These are phyloP conservation scores for Stachybotrys chlorohalonatus DNA, from an alignment of 2,329 filamentous ascomycete species.

Conservation along the genomic window DNA sequence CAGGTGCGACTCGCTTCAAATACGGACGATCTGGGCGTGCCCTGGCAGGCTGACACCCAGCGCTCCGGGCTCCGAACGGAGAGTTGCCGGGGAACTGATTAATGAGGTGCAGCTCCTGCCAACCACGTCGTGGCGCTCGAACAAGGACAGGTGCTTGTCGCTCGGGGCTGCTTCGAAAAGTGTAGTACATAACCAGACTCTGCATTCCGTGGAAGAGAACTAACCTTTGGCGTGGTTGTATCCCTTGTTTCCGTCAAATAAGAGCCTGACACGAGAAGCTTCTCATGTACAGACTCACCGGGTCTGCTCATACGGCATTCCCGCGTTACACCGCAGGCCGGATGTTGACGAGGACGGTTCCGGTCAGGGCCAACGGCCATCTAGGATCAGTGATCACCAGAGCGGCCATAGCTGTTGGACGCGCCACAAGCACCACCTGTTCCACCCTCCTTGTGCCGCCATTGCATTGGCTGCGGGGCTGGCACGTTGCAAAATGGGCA, in stretches of 20 bases:
- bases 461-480: not conserved
- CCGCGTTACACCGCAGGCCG: not conserved
- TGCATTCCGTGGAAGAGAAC: not conserved
- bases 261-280: not conserved
- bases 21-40: not conserved
- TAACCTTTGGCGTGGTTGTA: not conserved
- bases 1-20: not conserved
- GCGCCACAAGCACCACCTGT: too few relatives aligned
- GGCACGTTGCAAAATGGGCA: not conserved
- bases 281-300: too few relatives aligned
- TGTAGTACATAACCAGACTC: too few relatives aligned
- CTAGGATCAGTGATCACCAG: too few relatives aligned
- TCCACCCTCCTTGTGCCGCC: too few relatives aligned
- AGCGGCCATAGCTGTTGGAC: too few relatives aligned
- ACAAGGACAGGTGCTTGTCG: not conserved
- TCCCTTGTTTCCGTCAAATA: not conserved
- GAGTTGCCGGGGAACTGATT: not conserved
- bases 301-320: too few relatives aligned
- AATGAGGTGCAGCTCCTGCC: not conserved
- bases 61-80: not conserved
- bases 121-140: not conserved
- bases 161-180: too few relatives aligned
- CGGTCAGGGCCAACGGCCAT: not conserved
- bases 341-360: not conserved
- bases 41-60: not conserved